Percentiles rank a stretch among this genome's conserved stretches.
Conservation (phyloP, 148 eudicot species). For the Rhododendron vialii region DNA sequence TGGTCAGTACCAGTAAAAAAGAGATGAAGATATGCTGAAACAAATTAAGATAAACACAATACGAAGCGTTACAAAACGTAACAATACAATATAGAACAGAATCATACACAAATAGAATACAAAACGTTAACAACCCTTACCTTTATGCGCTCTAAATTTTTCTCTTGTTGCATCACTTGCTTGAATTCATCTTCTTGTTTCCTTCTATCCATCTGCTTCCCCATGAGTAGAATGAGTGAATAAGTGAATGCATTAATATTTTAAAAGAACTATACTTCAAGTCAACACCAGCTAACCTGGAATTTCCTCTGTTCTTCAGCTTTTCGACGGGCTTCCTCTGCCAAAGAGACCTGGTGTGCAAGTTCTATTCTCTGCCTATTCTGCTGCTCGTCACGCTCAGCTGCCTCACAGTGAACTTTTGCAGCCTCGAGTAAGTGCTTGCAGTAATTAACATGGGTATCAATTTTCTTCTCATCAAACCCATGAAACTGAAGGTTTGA, state of each 20-base stretch:
- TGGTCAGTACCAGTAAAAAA: neutral
- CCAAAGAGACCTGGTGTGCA: conserved; percentile 79
- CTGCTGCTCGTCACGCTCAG: conserved; percentile 87
- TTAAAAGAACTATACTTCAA: neutral
- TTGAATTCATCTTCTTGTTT: conserved; percentile 94
- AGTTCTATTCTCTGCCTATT: conserved; percentile 73
- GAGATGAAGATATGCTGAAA: neutral
- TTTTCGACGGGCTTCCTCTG: conserved; percentile 85
- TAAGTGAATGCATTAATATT: neutral
- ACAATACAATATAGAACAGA: neutral
- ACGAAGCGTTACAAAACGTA: neutral
- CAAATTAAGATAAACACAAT: neutral
- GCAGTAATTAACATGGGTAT: conserved; percentile 93
- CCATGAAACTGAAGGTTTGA: conserved; percentile 83
- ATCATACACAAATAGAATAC: neutral
- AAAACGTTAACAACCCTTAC: conserved; percentile 28
- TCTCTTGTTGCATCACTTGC: conserved; percentile 78
- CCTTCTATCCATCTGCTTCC: conserved; percentile 81
- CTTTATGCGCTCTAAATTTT: conserved; percentile 81
- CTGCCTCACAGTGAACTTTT: conserved; percentile 78
- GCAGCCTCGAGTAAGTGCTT: conserved; percentile 84
- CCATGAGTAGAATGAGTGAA: conserved; percentile 17
- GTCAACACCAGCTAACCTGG: conserved; percentile 46
- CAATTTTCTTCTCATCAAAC: conserved; percentile 96
- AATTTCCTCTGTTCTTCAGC: conserved; percentile 89